Evolutionary conservation across 306 rosid genomes (phyloP).

Genomic region (Castanopsis chinensis): DNA sequence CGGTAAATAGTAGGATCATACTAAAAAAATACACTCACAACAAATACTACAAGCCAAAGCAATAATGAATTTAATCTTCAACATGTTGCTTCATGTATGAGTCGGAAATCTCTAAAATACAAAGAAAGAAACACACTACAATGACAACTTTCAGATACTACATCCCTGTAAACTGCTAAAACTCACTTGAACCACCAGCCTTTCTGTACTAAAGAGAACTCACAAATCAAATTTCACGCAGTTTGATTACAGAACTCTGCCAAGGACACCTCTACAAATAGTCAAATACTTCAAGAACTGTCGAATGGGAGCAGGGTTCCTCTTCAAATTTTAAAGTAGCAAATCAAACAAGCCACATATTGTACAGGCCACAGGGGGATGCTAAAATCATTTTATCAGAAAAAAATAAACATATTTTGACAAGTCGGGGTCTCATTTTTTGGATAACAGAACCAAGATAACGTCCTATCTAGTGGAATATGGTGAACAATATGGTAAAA

Average conservation of each 20-base stretch:
- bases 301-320: background rate
- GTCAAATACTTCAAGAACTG: background rate
- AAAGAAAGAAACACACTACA: background rate
- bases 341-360: slow-evolving; percentile 11
- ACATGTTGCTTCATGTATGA: background rate
- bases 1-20: background rate
- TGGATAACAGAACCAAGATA: background rate
- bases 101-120: background rate
- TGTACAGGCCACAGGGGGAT: background rate
- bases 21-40: background rate
- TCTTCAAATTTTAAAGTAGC: slow-evolving; percentile 1
- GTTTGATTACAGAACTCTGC: slow-evolving; percentile 18
- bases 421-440: background rate
- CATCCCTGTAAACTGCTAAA: slow-evolving; percentile 19
- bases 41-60: background rate
- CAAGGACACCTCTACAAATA: background rate
- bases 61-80: background rate
- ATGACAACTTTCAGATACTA: background rate
- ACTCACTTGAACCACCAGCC: slow-evolving; percentile 24
- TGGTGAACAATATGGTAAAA: slow-evolving; percentile 14
- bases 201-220: slow-evolving; percentile 23
- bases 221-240: slow-evolving; percentile 11
- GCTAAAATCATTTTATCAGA: background rate
- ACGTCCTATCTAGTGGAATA: background rate
- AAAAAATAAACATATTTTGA: slow-evolving; percentile 17